Conservation (phyloP, 1,284 basidiomycete genomes). For the Termitomyces sp. region DNA sequence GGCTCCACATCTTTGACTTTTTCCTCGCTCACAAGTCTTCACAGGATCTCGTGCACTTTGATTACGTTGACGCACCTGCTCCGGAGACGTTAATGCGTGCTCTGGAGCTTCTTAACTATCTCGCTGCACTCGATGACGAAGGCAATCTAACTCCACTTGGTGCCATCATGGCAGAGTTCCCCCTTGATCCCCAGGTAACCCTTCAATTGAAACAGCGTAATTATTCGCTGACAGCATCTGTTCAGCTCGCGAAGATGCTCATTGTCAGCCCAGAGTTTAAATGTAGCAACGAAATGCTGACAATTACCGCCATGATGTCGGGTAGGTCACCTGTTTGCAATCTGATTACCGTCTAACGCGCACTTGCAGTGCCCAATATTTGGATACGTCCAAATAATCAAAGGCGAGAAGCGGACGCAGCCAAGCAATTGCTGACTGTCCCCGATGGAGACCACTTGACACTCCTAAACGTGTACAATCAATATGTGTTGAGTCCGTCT, state of each 20-base stretch:
- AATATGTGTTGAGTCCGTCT: constrained; percentile 76
- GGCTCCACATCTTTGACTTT: background rate
- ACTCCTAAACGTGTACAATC: constrained; percentile 93
- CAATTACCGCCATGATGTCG: constrained; percentile 94
- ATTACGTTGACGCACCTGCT: constrained; percentile 95
- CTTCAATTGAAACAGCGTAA: background rate
- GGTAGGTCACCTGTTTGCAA: constrained; percentile 44
- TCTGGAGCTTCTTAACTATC: constrained; percentile 89
- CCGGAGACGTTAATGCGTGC: constrained; percentile 99
- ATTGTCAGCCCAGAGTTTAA: constrained; percentile 93
- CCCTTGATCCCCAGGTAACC: constrained; percentile 87
- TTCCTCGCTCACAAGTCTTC: background rate
- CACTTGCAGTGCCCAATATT: constrained; percentile 76
- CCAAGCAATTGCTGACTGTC: constrained; percentile 85
- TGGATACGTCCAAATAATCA: constrained; percentile 90
- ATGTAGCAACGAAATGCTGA: constrained; percentile 94
- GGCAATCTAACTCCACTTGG: constrained; percentile 89
- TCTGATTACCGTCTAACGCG: background rate
- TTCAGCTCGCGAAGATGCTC: constrained; percentile 86
- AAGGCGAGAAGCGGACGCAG: constrained; percentile 86
- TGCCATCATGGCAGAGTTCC: constrained; percentile 95
- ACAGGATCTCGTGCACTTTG: constrained; percentile 86
- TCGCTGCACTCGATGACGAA: constrained; percentile 92
- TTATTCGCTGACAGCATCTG: background rate
- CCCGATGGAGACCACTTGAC: constrained; percentile 97